Evolutionary conservation across 306 rosid genomes (phyloP).

Genomic region (Acacia melanoxylon): DNA sequence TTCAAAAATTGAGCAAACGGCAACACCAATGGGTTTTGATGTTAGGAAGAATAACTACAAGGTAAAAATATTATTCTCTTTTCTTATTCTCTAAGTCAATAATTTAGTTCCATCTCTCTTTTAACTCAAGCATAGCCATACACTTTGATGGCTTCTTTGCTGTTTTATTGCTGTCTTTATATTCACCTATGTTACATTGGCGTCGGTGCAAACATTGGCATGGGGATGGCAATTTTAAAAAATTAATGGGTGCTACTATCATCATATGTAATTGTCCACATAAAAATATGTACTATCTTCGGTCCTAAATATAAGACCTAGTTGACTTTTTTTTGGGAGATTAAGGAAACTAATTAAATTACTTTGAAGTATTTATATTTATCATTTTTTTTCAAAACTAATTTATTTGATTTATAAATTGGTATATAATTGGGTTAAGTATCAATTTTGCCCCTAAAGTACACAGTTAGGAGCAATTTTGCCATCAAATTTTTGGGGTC

Average conservation of each 20-base stretch:
- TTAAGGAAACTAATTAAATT: no score
- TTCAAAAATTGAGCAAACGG: conserved; percentile 59
- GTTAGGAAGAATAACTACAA: conserved; percentile 63
- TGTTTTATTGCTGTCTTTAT: background rate
- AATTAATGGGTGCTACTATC: background rate
- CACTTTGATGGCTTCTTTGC: background rate
- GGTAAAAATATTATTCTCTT: conserved; percentile 40
- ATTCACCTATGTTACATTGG: background rate
- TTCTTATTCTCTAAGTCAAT: background rate
- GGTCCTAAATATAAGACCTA: no score
- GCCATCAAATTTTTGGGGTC: no score
- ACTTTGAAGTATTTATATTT: no score
- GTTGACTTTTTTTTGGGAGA: no score
- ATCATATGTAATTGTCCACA: background rate
- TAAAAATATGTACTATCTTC: background rate
- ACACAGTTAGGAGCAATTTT: no score
- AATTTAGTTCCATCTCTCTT: background rate
- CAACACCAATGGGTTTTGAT: conserved; percentile 65
- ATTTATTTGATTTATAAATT: no score
- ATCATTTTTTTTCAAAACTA: no score
- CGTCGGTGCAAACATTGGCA: background rate
- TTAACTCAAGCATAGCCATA: background rate
- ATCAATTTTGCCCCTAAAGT: no score
- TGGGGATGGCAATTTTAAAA: background rate
- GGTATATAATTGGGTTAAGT: no score